These are phyloP conservation scores for Apiotrichum sp. DNA, from an alignment of 1,284 basidiomycete species.

Conservation along the genomic window DNA sequence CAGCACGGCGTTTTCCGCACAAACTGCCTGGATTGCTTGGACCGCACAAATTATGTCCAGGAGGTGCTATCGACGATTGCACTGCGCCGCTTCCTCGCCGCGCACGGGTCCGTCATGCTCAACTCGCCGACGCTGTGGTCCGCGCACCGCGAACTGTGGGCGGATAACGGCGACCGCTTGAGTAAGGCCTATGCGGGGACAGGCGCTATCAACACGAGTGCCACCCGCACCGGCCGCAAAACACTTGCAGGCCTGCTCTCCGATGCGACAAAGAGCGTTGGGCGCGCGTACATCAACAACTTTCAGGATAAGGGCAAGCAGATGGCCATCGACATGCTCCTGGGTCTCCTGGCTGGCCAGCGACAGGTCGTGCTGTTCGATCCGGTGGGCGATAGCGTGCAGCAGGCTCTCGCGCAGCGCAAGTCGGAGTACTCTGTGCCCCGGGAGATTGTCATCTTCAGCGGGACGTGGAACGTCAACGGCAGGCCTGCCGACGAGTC, in stretches of 20 bases:
- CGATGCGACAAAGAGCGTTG: slow-evolving; percentile 92
- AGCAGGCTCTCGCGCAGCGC: slow-evolving; percentile 63
- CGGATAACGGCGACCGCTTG: slow-evolving; percentile 86
- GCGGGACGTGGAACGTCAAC: slow-evolving; percentile 95
- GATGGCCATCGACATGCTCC: slow-evolving; percentile 85
- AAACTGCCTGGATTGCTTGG: slow-evolving; percentile 94
- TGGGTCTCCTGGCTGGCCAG: slow-evolving; percentile 87
- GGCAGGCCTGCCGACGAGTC: slow-evolving; percentile 77
- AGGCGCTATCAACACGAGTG: slow-evolving; percentile 90
- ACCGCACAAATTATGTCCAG: slow-evolving; percentile 97
- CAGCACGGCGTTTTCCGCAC: slow-evolving; percentile 89
- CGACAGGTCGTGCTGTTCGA: slow-evolving; percentile 85
- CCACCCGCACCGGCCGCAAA: slow-evolving; percentile 87
- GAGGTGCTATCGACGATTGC: slow-evolving; percentile 77
- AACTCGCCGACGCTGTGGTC: slow-evolving; percentile 60
- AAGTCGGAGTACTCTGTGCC: slow-evolving; percentile 75
- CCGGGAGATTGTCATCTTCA: slow-evolving; percentile 66
- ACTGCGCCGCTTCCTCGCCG: slow-evolving; percentile 53
- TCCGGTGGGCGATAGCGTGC: slow-evolving; percentile 83
- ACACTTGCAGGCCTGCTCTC: slow-evolving; percentile 86
- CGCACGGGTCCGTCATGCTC: slow-evolving; percentile 29
- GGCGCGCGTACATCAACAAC: slow-evolving; percentile 92
- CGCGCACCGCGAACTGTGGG: slow-evolving; percentile 89
- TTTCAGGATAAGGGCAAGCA: slow-evolving; percentile 97
- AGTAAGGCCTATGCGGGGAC: slow-evolving; percentile 93